Base-by-base conservation (phyloP, 2,329 filamentous ascomycete species). In the Aspergillus tamarii region DNA sequence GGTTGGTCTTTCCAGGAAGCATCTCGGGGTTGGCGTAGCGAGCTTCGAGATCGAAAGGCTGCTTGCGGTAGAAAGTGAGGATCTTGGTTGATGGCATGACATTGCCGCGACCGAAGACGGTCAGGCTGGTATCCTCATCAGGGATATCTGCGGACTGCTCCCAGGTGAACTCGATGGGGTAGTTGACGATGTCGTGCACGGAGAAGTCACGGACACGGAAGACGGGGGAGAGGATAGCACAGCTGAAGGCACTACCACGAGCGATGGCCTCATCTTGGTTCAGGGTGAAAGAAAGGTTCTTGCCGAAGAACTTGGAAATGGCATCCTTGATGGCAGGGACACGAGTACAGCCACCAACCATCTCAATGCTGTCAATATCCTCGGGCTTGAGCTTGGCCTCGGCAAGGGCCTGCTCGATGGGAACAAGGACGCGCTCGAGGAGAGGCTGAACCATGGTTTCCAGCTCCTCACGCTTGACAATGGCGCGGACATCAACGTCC, bases 181-280 rank as follows among this genome's bases (percentile, higher is more conserved):
- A 99, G 84, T 90, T 93, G 82, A 97, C 92, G 74, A 98, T 94
- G 80, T 99, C 95, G 85, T 98, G 93, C 65, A 98, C 91, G 71
- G 93, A 89, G 82, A 99, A 99, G 84, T 99, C 95, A 75, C 95
- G 93, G 77, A 99, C 95, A 78, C 94, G 93, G 91, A 99, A 98
- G 70, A 96, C 92, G 53, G 95, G 95, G 0, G 95, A 98, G 61
- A 98, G 89, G 72, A 97, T 97, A 74, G 95, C 95, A 79, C 95
- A 98, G 87, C 91, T 93, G 84, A 99, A 99, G 65, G 95, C 94
- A 78, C 93, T 97, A 66, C 95, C 95, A 78, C 95, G 91, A 66
- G 95, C 94, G 72, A 97, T 89, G 69, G 95, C 95, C 85, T 99
- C 95, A 75, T 99, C 95, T 78, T 96, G 94, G 87, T 99, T 99